These are phyloP conservation scores for Fusarium abutilonis DNA, from an alignment of 2,329 filamentous ascomycete species.

Conservation along the genomic window DNA sequence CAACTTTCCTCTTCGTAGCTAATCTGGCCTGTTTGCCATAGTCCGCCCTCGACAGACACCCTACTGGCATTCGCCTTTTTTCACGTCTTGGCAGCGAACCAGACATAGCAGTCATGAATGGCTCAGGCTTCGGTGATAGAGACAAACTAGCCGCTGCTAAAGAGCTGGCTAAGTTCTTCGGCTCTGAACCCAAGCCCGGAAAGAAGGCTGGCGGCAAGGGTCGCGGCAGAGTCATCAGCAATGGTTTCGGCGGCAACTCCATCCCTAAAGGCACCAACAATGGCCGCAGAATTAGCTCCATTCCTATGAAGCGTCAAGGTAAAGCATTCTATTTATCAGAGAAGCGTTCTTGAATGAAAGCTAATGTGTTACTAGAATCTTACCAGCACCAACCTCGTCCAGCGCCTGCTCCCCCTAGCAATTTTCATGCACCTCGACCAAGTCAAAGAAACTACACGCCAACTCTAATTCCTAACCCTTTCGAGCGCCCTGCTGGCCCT, in stretches of 20 bases:
- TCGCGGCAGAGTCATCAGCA: not conserved
- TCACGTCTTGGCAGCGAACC: not conserved
- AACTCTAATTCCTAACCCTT: conserved; percentile 18
- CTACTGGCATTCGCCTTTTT: not conserved
- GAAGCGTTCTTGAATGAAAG: not conserved
- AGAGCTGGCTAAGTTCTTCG: conserved; percentile 44
- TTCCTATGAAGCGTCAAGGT: conserved; percentile 24
- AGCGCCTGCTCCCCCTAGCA: not conserved
- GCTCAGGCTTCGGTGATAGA: conserved; percentile 38
- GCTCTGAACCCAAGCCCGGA: not conserved
- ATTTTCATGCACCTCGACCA: conserved; percentile 22
- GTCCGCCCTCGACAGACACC: not conserved
- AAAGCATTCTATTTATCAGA: not conserved
- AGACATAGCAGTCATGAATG: conserved; percentile 12
- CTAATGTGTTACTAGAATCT: conserved; percentile 15
- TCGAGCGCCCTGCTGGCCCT: conserved; percentile 17
- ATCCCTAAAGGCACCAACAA: conserved; percentile 1
- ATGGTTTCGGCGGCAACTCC: not conserved
- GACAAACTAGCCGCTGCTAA: conserved; percentile 44
- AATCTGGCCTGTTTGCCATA: not conserved
- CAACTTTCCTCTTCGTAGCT: not conserved
- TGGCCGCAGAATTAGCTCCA: not conserved
- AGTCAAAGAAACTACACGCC: conserved; percentile 34
- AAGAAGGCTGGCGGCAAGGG: conserved; percentile 6
- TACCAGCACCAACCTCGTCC: conserved; percentile 7